Base-by-base conservation (phyloP, 1,284 basidiomycete genomes). In the Tranzscheliella williamsii region DNA sequence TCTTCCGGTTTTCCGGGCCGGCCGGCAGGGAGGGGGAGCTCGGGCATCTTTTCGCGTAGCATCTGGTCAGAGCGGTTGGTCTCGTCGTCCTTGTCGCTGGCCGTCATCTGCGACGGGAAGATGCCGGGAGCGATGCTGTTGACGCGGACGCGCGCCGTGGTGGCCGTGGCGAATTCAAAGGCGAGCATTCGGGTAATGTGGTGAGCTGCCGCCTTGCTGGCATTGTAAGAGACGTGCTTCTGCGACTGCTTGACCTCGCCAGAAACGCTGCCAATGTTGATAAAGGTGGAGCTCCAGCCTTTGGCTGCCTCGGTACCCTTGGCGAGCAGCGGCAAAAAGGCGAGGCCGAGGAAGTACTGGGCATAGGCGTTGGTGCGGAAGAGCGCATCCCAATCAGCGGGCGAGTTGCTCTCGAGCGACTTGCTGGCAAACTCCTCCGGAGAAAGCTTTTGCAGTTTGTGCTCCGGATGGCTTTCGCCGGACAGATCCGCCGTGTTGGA, bases 111-210 rank as follows among this genome's bases (percentile, higher is more conserved):
- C 24, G 49, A 56, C 11, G 68, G 54, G 30, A 58, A 71, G 13
- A 72, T 62, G 15, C 68, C 70, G 5, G 72, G 70, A 9, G 67
- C 61, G 16, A 74, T 58, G 4, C 54, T 56, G 29, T 71, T 72
- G 60, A 72, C 64, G 33, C 63, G 51, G 3, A 70, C 42, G 24
- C 56, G 61, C 17, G 53, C 54, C 24, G 45, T 65, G n/a, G 58
- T 63, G n/a, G 44, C 49, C 3, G 40, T 18, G 12, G 55, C 57
- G 11, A 62, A 38, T 30, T 69, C 68, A 30, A 50, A 70, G 0
- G 62, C 55, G 24, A 71, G 52, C 41, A 58, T 40, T 38, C 38
- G 39, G 17, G 54, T 60, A 13, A 72, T 43, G 38, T 74, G 67
- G 26, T 63, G 65, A 5, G 55, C 62, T 9, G 70, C 67, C 13